Conservation (phyloP, 805 yeast genomes). For the Myxozyma lipomycoides region DNA sequence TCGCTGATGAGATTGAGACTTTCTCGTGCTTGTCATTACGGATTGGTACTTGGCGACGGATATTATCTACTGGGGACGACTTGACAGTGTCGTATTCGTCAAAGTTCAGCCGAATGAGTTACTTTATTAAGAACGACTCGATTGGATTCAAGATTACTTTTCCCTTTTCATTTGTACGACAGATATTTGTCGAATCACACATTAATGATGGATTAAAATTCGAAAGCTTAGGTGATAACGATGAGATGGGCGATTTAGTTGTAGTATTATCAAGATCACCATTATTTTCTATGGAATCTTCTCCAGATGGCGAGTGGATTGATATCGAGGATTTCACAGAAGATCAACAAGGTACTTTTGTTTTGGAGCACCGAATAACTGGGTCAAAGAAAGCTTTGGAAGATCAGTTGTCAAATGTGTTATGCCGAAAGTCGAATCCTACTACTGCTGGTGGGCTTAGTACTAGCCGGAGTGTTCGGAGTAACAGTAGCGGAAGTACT, state of each 20-base stretch:
- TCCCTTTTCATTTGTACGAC: constrained; percentile 16
- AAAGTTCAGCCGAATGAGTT: constrained; percentile 13
- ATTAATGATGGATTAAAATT: neutral
- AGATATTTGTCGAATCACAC: constrained; percentile 19
- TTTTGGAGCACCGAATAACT: constrained; percentile 22
- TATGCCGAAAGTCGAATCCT: constrained; percentile 9
- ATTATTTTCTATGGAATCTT: constrained; percentile 21
- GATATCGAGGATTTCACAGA: constrained; percentile 28
- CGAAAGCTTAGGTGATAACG: neutral
- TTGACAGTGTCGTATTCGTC: constrained; percentile 22
- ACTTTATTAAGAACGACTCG: constrained; percentile 24
- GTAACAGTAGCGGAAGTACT: constrained; percentile 15
- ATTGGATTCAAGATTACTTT: constrained; percentile 25
- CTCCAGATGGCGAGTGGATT: constrained; percentile 21
- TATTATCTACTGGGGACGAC: constrained; percentile 20
- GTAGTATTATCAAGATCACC: constrained; percentile 14
- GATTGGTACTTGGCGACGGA: constrained; percentile 28
- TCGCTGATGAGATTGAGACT: constrained; percentile 5
- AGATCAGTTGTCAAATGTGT: constrained; percentile 19
- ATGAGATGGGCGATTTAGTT: constrained; percentile 20
- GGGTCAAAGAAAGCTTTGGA: constrained; percentile 20
- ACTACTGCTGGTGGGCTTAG: constrained; percentile 3
- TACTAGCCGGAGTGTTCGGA: constrained; percentile 6
- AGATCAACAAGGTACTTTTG: constrained; percentile 20
- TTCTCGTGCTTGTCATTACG: constrained; percentile 18